These are phyloP conservation scores for Amauroascus niger DNA, from an alignment of 2,329 filamentous ascomycete genomes.

Conservation along the genomic window DNA sequence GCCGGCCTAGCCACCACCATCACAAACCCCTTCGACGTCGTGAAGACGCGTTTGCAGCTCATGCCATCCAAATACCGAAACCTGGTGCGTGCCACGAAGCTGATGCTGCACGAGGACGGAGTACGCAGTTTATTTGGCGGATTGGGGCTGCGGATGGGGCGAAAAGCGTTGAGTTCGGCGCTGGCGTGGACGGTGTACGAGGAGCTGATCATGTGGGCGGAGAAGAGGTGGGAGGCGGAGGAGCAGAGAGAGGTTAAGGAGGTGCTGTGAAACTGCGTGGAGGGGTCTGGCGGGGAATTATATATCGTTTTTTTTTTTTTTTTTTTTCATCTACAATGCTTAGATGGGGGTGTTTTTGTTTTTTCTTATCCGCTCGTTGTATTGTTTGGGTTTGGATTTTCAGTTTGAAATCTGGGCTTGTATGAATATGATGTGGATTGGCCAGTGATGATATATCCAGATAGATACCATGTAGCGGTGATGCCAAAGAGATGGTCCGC, in stretches of 20 bases:
- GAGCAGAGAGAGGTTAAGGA: constrained; percentile 18
- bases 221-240: constrained; percentile 36
- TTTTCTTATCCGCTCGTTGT: too few relatives aligned
- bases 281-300: too few relatives aligned
- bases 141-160: constrained; percentile 71
- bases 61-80: constrained; percentile 76
- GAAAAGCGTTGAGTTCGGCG: constrained; percentile 89
- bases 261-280: constrained; percentile 2
- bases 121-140: constrained; percentile 74
- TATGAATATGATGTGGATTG: neutral
- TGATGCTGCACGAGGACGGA: constrained; percentile 77
- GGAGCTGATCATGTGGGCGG: constrained; percentile 70
- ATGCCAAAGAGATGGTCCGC: neutral
- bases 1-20: constrained; percentile 75
- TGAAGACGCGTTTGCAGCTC: constrained; percentile 90
- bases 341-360: too few relatives aligned
- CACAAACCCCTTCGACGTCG: constrained; percentile 92
- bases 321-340: too few relatives aligned
- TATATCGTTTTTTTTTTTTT: neutral
- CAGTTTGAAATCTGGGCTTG: too few relatives aligned
- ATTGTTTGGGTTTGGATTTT: too few relatives aligned
- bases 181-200: constrained; percentile 97
- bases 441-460: neutral
- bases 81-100: constrained; percentile 62
- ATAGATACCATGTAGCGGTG: neutral